Conservation (phyloP, 179 eudicot species). For the Silene noctiflora region DNA sequence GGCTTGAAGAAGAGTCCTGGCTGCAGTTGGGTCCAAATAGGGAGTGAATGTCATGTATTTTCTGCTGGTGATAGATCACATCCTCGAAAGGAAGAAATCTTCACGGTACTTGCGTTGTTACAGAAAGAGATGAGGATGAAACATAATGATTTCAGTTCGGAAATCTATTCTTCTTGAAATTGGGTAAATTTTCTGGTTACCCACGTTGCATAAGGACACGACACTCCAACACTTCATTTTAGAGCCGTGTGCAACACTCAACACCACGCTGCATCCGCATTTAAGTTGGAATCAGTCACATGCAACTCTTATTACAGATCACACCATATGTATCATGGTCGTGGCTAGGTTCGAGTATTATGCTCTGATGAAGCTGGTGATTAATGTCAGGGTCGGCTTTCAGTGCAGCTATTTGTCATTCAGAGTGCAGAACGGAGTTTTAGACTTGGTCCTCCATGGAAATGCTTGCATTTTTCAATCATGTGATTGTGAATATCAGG, state of each 20-base stretch:
- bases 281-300: no score
- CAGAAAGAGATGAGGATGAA: slow-evolving; percentile 35
- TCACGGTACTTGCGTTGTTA: slow-evolving; percentile 27
- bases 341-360: neutral
- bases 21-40: slow-evolving; percentile 53
- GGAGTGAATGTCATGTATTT: slow-evolving; percentile 40
- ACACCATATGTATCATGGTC: neutral
- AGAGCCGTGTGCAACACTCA: neutral
- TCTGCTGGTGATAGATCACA: slow-evolving; percentile 43
- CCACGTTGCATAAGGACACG: no score
- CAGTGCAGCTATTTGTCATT: no score
- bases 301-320: no score
- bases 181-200: slow-evolving; percentile 1
- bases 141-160: slow-evolving; percentile 15
- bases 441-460: neutral
- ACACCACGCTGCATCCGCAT: neutral
- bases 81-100: slow-evolving; percentile 32
- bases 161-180: slow-evolving; percentile 21
- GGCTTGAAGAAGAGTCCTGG: slow-evolving; percentile 42
- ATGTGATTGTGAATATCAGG: neutral
- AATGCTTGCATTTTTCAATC: neutral
- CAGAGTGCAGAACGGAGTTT: neutral
- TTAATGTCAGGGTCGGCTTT: no score
- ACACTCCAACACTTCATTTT: no score
- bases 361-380: neutral